Evolutionary conservation across 1,284 basidiomycete species (phyloP), one percentile per base, ranked within the genome.

Genomic region (Moniliella sp.): DNA sequence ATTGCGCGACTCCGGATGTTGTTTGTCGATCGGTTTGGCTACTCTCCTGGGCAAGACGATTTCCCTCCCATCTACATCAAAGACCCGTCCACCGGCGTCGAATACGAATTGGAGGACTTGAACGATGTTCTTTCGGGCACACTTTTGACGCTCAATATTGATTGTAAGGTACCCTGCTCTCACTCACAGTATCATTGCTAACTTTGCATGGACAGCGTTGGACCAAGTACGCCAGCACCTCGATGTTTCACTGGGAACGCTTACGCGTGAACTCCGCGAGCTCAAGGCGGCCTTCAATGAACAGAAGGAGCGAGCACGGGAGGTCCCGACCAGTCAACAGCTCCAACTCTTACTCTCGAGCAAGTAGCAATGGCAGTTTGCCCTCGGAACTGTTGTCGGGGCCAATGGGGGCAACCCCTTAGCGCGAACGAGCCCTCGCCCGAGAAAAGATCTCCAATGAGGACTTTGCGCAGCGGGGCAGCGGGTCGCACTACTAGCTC

Each of bases 171-270:
- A n/a, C 16, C 7, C n/a, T n/a, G n/a, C n/a, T n/a, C 7, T 17
- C 8, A 14, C 4, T 19, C 19, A 19, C 26, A 30, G 13, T 13
- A 15, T 25, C 12, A 10, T 28, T 27, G 10, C 18, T 9, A 26
- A n/a, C n/a, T 12, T 8, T 28, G 9, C 23, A 16, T 14, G 7
- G 9, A 13, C 50, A 91, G 83, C 83, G 9, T 73, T 97, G 33
- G 88, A 94, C 62, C 88, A 97, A 62, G 88, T 97, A 60, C 93
- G 91, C 61, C 83, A 91, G 55, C 88, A 97, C 55, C 84, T 97
- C 43, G 88, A 94, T 56, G 57, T 74, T 3, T 82, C 86, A 43
- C 80, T 97, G 36, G 74, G 76, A 0, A 66, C 66, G 1, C 66
- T 97, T n/a, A 73, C 80, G 10, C 74, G 79, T 45, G 88, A 94